Evolutionary conservation across 306 rosid genomes (phyloP).

Genomic region (Quercus gilva): DNA sequence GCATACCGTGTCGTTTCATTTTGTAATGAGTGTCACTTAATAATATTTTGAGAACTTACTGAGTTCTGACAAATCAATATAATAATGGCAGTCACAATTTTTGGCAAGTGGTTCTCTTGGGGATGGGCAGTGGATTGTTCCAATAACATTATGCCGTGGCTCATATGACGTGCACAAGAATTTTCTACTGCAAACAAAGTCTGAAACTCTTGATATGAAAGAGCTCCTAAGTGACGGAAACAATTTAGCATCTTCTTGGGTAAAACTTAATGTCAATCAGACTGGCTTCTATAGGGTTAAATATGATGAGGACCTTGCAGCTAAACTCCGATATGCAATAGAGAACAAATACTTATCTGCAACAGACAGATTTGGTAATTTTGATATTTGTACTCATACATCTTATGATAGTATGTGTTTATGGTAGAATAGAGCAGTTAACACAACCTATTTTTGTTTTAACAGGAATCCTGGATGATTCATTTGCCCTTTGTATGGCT

Average conservation of each 20-base stretch:
- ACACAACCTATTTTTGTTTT: conserved; percentile 18
- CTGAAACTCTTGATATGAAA: conserved; percentile 49
- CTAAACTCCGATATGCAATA: conserved; percentile 69
- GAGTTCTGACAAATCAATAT: neutral
- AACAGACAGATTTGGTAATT: conserved; percentile 80
- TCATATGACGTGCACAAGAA: conserved; percentile 65
- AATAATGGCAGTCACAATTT: conserved; percentile 66
- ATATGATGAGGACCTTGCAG: conserved; percentile 68
- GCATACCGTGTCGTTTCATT: neutral
- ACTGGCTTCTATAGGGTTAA: conserved; percentile 95
- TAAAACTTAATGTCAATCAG: conserved; percentile 88
- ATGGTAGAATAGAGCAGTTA: conserved; percentile 13
- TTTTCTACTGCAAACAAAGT: conserved; percentile 62
- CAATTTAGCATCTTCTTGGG: conserved; percentile 43
- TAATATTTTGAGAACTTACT: neutral
- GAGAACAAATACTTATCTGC: conserved; percentile 64
- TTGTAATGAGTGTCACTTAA: neutral
- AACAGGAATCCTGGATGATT: conserved; percentile 86
- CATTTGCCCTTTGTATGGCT: conserved; percentile 81
- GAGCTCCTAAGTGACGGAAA: conserved; percentile 36
- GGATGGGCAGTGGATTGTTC: conserved; percentile 83
- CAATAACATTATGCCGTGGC: conserved; percentile 68
- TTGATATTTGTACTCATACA: conserved; percentile 4
- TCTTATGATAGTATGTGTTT: neutral
- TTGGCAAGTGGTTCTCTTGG: conserved; percentile 73